Percentiles rank a stretch among this genome's conserved stretches.
phyloP scores from a whole-genome alignment of 1,139 yeast species.

The Geotrichum reessii region DNA sequence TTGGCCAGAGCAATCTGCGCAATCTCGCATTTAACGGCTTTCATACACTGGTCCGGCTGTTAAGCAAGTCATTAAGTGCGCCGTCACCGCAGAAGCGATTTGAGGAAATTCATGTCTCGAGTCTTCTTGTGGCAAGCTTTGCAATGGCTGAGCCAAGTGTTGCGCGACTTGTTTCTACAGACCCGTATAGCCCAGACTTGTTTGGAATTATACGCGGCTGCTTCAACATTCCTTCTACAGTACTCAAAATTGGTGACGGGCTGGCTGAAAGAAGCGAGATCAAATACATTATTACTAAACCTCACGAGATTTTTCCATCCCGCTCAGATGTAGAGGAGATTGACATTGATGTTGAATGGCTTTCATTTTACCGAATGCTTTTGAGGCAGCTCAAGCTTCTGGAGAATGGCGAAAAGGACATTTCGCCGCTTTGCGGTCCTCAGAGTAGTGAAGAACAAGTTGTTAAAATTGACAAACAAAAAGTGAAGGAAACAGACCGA shows the following conservation, averaged over 20 bases:
- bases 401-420: constrained; percentile 1
- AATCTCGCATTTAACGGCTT: constrained; percentile 6
- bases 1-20: constrained; percentile 5
- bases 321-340: constrained; percentile 1
- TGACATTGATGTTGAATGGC: background rate
- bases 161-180: constrained; percentile 7
- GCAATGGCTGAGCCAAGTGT: constrained; percentile 11
- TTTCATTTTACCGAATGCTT: constrained; percentile 2
- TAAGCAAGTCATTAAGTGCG: constrained; percentile 1
- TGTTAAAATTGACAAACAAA: background rate
- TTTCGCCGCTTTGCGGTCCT: constrained; percentile 1
- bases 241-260: background rate
- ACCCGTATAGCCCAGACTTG: constrained; percentile 12
- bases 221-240: constrained; percentile 3
- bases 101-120: constrained; percentile 11
- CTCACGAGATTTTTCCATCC: constrained; percentile 1
- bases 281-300: background rate
- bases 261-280: background rate
- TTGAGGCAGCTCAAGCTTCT: constrained; percentile 5
- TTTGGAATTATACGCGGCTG: constrained; percentile 14
- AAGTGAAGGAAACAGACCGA: background rate
- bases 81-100: background rate
- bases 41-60: constrained; percentile 2
- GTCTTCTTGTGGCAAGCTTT: constrained; percentile 14
- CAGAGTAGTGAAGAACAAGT: background rate